Evolutionary conservation across 495 filamentous ascomycete species (phyloP).

Genomic region (Podospora pseudoanserina): DNA sequence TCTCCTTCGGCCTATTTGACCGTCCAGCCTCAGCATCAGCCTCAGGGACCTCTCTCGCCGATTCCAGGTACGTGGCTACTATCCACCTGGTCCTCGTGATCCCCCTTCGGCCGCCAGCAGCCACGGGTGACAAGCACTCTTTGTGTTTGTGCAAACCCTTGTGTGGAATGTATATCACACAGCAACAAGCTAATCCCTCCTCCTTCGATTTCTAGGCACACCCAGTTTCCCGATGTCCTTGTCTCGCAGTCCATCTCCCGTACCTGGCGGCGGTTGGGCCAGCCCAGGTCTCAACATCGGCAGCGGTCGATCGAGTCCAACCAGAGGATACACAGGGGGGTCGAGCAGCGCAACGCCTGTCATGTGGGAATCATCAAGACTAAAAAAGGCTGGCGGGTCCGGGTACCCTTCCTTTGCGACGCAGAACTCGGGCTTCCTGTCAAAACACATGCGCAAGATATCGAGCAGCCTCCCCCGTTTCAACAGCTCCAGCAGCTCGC

Average conservation of each 20-base stretch:
- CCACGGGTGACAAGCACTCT: background rate
- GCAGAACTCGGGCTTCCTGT: constrained; percentile 75
- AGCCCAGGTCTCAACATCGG: constrained; percentile 72
- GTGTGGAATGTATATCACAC: constrained; percentile 7
- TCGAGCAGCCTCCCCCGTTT: constrained; percentile 74
- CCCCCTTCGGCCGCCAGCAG: constrained; percentile 13
- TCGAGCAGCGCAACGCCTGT: constrained; percentile 53
- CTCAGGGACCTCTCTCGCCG: constrained; percentile 35
- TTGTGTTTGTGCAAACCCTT: background rate
- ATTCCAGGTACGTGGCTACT: constrained; percentile 40
- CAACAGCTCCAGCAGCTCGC: constrained; percentile 32
- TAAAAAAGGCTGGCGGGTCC: constrained; percentile 60
- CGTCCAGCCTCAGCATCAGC: constrained; percentile 38
- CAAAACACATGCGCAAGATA: constrained; percentile 68
- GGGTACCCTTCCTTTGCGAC: constrained; percentile 80
- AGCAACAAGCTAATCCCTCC: constrained; percentile 14
- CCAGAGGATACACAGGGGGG: constrained; percentile 40
- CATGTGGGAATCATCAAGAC: constrained; percentile 81
- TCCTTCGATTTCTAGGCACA: constrained; percentile 35
- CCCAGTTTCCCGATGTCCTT: constrained; percentile 65
- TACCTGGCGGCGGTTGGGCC: constrained; percentile 78
- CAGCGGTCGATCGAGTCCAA: constrained; percentile 67
- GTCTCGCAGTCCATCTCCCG: constrained; percentile 79
- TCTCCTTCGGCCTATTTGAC: constrained; percentile 32
- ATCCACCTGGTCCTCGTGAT: constrained; percentile 12